Percentiles rank a stretch among this genome's conserved stretches.
Evolutionary conservation across 371 early-diverging fungal species (phyloP).

Genomic region (Lichtheimia ornata): DNA sequence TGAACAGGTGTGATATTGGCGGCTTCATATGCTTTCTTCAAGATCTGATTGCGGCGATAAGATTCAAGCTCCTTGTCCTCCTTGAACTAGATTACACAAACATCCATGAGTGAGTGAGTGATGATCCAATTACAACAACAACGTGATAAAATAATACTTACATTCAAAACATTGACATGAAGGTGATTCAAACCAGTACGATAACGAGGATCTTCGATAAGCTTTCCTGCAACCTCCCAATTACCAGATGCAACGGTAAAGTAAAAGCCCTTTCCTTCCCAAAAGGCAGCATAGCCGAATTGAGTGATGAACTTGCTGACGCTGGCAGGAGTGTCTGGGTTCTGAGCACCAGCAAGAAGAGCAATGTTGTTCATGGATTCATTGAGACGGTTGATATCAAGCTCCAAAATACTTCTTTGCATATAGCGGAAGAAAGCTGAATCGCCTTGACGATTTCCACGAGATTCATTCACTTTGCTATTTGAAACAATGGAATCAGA

Average conservation of each 20-base stretch:
- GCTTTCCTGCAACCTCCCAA: slow-evolving; percentile 27
- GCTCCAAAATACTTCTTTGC: slow-evolving; percentile 11
- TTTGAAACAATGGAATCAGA: background rate
- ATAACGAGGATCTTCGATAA: slow-evolving; percentile 18
- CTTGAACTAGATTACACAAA: slow-evolving; percentile 14
- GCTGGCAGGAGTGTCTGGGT: too few species aligned
- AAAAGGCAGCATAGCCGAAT: background rate
- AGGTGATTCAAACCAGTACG: slow-evolving; percentile 46
- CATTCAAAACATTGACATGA: slow-evolving; percentile 48
- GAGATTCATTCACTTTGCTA: slow-evolving; percentile 60
- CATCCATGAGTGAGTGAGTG: background rate
- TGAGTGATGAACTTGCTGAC: too few species aligned
- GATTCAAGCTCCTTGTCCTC: slow-evolving; percentile 22
- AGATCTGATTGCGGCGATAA: slow-evolving; percentile 47
- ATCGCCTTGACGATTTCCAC: slow-evolving; percentile 66
- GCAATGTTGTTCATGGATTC: background rate
- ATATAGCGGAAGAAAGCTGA: slow-evolving; percentile 44
- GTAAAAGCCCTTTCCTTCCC: slow-evolving; percentile 30
- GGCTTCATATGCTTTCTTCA: slow-evolving; percentile 46
- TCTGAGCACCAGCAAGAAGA: too few species aligned
- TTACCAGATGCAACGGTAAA: slow-evolving; percentile 49
- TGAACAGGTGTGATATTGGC: slow-evolving; percentile 47
- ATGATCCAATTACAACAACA: background rate
- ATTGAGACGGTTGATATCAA: slow-evolving; percentile 12
- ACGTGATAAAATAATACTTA: slow-evolving; percentile 8